Evolutionary conservation across 805 yeast genomes (phyloP).

Genomic region (Nakazawaea holstii): DNA sequence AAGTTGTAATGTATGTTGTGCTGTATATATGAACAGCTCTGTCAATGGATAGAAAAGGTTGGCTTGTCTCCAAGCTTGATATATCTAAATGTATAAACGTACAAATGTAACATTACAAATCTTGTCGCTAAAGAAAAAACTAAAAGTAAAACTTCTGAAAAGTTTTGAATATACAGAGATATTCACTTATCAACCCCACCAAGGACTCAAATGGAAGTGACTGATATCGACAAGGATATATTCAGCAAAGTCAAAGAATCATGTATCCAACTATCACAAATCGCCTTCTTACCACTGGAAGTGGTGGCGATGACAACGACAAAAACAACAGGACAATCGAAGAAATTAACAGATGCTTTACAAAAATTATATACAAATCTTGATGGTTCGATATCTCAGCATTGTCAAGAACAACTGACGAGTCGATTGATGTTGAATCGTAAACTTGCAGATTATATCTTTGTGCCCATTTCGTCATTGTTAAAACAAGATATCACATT

Average conservation of each 20-base stretch:
- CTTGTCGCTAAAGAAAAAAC: no score
- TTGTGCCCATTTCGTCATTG: slow-evolving; percentile 53
- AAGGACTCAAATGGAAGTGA: neutral
- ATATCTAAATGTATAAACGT: neutral
- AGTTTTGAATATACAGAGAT: no score
- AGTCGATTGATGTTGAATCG: slow-evolving; percentile 21
- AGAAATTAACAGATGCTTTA: slow-evolving; percentile 25
- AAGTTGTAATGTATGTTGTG: no score
- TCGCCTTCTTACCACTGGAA: slow-evolving; percentile 35
- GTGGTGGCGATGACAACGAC: slow-evolving; percentile 11
- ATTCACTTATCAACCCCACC: neutral
- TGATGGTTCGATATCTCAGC: slow-evolving; percentile 8
- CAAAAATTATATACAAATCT: slow-evolving; percentile 25
- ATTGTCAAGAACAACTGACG: neutral
- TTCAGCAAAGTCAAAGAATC: slow-evolving; percentile 30
- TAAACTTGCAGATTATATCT: slow-evolving; percentile 54
- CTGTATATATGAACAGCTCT: no score
- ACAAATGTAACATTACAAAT: neutral
- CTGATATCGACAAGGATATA: slow-evolving; percentile 11
- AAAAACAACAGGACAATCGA: slow-evolving; percentile 23
- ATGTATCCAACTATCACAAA: slow-evolving; percentile 39
- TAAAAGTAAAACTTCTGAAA: no score
- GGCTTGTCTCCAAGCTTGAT: no score
- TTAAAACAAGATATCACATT: slow-evolving; percentile 39
- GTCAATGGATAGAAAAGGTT: no score